phyloP scores from a whole-genome alignment of 2,329 filamentous ascomycete species.

The Lasiodiplodia gonubiensis region DNA sequence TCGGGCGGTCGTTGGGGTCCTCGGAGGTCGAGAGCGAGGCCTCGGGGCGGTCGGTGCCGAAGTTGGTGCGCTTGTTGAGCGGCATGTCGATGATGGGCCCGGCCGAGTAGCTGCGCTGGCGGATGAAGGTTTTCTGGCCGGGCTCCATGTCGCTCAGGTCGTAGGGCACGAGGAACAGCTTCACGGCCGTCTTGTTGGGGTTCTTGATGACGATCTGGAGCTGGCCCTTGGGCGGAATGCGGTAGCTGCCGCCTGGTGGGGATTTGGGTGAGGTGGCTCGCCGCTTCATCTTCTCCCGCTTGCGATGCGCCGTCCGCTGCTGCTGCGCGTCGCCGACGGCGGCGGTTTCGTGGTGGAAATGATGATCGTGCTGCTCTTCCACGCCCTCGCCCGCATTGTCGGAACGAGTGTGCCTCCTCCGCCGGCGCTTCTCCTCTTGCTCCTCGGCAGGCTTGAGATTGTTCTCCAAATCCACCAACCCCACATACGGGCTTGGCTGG shows the following conservation, averaged over 20 bases:
- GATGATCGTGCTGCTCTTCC: slow-evolving; percentile 37
- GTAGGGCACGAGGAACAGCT: slow-evolving; percentile 92
- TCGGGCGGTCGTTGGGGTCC: slow-evolving; percentile 67
- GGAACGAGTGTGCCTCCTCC: slow-evolving; percentile 41
- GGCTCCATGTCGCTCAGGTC: slow-evolving; percentile 91
- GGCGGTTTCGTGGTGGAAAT: not conserved
- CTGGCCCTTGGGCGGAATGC: slow-evolving; percentile 92
- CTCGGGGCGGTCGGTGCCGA: slow-evolving; percentile 61
- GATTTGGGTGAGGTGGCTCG: slow-evolving; percentile 59
- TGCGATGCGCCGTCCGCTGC: slow-evolving; percentile 47
- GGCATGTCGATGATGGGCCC: slow-evolving; percentile 81
- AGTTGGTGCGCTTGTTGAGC: slow-evolving; percentile 51
- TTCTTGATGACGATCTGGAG: slow-evolving; percentile 98
- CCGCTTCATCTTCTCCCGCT: slow-evolving; percentile 64
- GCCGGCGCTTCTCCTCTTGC: slow-evolving; percentile 47
- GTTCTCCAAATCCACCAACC: slow-evolving; percentile 88
- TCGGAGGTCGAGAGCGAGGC: slow-evolving; percentile 57
- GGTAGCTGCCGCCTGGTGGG: slow-evolving; percentile 86
- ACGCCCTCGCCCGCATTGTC: slow-evolving; percentile 42
- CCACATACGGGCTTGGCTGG: slow-evolving; percentile 94
- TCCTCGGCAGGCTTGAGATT: slow-evolving; percentile 64
- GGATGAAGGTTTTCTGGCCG: slow-evolving; percentile 93
- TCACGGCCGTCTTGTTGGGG: slow-evolving; percentile 96
- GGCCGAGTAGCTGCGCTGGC: slow-evolving; percentile 85
- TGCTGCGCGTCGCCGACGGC: slow-evolving; percentile 28